These are phyloP conservation scores for Paramyrothecium roridum DNA, from an alignment of 2,329 filamentous ascomycete species.

Conservation along the genomic window DNA sequence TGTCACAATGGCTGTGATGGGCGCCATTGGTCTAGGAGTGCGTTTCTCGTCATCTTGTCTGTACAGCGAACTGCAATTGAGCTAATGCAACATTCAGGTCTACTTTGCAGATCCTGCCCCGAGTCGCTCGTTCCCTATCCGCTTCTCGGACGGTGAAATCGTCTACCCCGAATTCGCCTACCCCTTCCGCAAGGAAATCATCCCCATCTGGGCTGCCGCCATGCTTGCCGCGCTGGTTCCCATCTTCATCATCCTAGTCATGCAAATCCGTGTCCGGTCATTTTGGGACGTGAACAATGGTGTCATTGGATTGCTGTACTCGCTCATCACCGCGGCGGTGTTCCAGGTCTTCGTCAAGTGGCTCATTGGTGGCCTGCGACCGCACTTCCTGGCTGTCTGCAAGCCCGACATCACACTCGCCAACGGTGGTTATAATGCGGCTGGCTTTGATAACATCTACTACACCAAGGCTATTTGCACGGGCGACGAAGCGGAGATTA, in stretches of 20 bases:
- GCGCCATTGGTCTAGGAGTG: conserved; percentile 65
- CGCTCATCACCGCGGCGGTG: conserved; percentile 66
- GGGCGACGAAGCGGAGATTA: conserved; percentile 59
- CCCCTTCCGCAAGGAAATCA: conserved; percentile 65
- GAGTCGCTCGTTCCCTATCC: conserved; percentile 66
- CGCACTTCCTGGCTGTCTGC: conserved; percentile 70
- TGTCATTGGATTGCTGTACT: conserved; percentile 65
- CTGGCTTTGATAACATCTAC: conserved; percentile 59
- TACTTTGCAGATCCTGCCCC: conserved; percentile 65
- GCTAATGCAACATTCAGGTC: conserved; percentile 35
- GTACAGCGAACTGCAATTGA: not conserved
- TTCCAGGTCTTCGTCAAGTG: conserved; percentile 77
- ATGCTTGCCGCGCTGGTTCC: conserved; percentile 63
- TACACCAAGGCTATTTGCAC: conserved; percentile 70
- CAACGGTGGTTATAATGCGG: conserved; percentile 36
- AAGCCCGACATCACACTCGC: conserved; percentile 42
- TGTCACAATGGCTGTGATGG: conserved; percentile 63
- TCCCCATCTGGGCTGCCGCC: conserved; percentile 69
- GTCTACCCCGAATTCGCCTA: conserved; percentile 71
- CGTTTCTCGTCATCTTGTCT: conserved; percentile 15
- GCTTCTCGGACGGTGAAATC: conserved; percentile 63
- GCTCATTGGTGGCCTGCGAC: conserved; percentile 70
- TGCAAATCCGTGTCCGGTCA: conserved; percentile 65
- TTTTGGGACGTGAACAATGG: conserved; percentile 73
- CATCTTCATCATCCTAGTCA: conserved; percentile 60